A percentile compares a stretch with the other conserved stretches of the same genome.
Conservation (phyloP, 371 early-diverging fungal genomes). For the Mortierella sp. region DNA sequence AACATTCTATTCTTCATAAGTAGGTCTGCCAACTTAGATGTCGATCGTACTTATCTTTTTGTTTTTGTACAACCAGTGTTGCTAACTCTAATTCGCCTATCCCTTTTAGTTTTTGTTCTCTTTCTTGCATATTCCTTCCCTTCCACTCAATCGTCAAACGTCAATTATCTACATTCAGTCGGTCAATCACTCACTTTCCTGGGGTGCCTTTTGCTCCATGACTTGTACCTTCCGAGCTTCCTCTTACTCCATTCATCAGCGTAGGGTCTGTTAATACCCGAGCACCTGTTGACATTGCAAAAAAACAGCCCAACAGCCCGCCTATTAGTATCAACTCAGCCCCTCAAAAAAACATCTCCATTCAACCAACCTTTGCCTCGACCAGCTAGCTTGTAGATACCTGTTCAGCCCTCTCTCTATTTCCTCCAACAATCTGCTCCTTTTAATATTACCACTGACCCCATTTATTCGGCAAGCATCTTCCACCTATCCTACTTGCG, state of each 20-base stretch:
- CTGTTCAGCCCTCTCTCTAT: neutral
- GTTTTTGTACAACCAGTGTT: neutral
- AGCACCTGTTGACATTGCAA: neutral
- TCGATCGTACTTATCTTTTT: neutral
- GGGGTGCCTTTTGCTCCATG: neutral
- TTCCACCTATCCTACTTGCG: neutral
- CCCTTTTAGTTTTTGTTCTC: neutral
- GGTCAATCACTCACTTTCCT: neutral
- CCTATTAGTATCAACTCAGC: too few species aligned
- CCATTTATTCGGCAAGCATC: neutral
- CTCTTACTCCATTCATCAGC: neutral
- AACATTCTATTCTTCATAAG: neutral
- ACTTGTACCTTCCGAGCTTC: too few species aligned
- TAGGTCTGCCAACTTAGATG: neutral
- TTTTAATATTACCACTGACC: neutral
- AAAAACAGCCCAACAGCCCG: constrained; percentile 1
- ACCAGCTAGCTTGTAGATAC: neutral
- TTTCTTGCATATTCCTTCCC: neutral
- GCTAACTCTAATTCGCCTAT: constrained; percentile 2
- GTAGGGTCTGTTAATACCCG: neutral
- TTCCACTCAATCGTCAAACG: neutral
- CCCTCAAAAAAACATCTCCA: neutral
- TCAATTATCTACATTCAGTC: neutral
- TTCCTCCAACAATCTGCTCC: too few species aligned
- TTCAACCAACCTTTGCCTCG: neutral